Evolutionary conservation across 202 grass and related monocot species (phyloP), one percentile per base, ranked within the genome.

Genomic region (Zoysia matrella): DNA sequence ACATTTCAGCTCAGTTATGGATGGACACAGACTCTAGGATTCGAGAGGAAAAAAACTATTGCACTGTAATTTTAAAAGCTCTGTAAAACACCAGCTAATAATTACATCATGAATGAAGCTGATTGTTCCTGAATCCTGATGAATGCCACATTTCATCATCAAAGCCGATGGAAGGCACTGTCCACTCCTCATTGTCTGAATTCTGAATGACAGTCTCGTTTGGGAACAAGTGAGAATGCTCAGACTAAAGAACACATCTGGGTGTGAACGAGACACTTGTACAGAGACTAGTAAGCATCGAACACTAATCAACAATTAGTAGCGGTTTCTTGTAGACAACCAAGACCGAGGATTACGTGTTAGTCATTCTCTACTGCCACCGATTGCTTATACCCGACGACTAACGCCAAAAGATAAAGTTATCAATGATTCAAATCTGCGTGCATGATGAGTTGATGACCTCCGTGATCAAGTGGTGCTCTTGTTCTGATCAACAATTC

Each of bases 191-290:
- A 50, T 43, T 56, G 42, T 47, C 66, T 60, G 52, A 71, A 70
- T 43, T 60, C 52, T 60, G 53, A 40, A 49, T 7, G 14, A 9
- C 11, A 9, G 66, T 6, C 3, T 60, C 42, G 9, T 71, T 71
- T n/a, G 52, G 65, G 65, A 40, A 60, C 65, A 48, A 30, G 66
- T 71, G 78, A 80, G 78, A 61, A 80, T 44, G 53, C 16, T 49
- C 16, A 40, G 65, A 60, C 43, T 70, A 70, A 1, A 70, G 52
- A 60, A 40, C 52, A 39, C 43, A 13, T 61, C 41, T 6, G 73
- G 68, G 69, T 82, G 67, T 86, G 78, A 69, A 73, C 55, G 11
- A 56, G 87, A 73, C 83, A 82, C 55, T n/a, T 47, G 61, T 77
- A 60, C 7, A 22, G 57, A 60, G 2, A 41, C 58, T 11, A 45